Evolutionary conservation across 768 basidiomycete species (phyloP).

Genomic region (Termitomyces sp.): DNA sequence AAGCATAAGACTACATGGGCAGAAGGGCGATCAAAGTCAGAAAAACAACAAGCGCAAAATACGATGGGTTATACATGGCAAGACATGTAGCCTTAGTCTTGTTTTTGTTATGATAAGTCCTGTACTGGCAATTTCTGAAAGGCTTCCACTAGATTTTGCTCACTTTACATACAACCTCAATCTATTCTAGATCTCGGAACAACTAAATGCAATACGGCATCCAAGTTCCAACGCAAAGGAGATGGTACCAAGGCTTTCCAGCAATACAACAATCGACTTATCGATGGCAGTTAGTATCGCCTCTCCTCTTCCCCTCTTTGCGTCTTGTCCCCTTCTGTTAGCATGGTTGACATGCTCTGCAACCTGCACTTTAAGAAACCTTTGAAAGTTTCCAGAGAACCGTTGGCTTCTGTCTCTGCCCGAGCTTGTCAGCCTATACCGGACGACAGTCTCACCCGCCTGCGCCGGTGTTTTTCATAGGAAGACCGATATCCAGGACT

Average conservation of each 20-base stretch:
- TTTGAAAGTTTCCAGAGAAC: constrained; percentile 34
- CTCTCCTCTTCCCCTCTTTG: constrained; percentile 46
- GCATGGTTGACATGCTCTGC: constrained; percentile 20
- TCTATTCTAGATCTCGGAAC: no score
- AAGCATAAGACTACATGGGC: no score
- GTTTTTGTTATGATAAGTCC: no score
- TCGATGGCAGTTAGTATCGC: constrained; percentile 99
- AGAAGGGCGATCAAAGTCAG: no score
- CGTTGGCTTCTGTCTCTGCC: constrained; percentile 43
- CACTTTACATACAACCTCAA: no score
- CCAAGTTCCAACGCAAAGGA: constrained; percentile 84
- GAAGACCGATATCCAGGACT: neutral
- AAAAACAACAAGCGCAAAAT: no score
- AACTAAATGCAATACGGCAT: no score
- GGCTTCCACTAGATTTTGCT: no score
- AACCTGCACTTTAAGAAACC: constrained; percentile 26
- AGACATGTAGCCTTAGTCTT: no score
- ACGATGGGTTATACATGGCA: no score
- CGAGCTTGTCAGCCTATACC: constrained; percentile 11
- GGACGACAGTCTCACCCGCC: constrained; percentile 20
- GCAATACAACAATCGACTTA: constrained; percentile 96
- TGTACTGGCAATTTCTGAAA: no score
- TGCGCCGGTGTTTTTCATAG: constrained; percentile 16
- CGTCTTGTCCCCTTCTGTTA: constrained; percentile 33
- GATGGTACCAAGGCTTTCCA: constrained; percentile 91